phyloP scores from a whole-genome alignment of 208 protist species.

The Acanthamoeba lugdunensis region DNA sequence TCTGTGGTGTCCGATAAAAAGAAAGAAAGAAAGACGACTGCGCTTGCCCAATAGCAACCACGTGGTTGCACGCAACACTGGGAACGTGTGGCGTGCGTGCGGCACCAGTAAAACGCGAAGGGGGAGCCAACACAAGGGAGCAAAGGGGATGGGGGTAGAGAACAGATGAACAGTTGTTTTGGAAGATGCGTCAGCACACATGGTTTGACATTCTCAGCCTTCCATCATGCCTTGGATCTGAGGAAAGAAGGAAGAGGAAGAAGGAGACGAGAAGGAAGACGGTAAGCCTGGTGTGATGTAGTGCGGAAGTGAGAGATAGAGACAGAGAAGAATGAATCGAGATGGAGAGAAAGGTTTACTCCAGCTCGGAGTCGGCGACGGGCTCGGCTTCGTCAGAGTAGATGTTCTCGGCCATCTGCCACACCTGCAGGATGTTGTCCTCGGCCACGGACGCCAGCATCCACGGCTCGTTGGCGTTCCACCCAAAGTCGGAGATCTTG shows the following conservation, averaged over 20 bases:
- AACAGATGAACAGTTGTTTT: not conserved
- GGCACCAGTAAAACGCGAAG: too few relatives aligned
- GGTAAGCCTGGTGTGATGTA: not conserved
- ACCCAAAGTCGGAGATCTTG: constrained; percentile 93
- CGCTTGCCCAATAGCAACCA: too few relatives aligned
- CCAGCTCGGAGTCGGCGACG: not conserved
- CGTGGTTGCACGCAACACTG: too few relatives aligned
- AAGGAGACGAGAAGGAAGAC: not conserved
- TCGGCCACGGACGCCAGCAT: constrained; percentile 93
- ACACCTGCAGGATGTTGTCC: constrained; percentile 96
- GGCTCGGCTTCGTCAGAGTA: constrained; percentile 81
- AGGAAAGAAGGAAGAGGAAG: not conserved
- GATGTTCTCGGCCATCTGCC: constrained; percentile 90
- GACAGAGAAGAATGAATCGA: not conserved
- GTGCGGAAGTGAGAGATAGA: not conserved
- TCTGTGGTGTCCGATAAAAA: too few relatives aligned
- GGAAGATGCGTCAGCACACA: not conserved
- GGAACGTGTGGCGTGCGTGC: too few relatives aligned
- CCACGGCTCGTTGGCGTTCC: constrained; percentile 93
- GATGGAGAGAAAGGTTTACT: constrained; percentile 3
- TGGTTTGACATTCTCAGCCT: not conserved
- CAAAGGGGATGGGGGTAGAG: not conserved
- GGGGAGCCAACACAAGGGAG: not conserved
- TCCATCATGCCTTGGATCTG: constrained; percentile 46
- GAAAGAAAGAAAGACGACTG: too few relatives aligned